These are phyloP conservation scores for Bremia lactucae DNA, from an alignment of 352 stramenopile genomes.

Conservation along the genomic window DNA sequence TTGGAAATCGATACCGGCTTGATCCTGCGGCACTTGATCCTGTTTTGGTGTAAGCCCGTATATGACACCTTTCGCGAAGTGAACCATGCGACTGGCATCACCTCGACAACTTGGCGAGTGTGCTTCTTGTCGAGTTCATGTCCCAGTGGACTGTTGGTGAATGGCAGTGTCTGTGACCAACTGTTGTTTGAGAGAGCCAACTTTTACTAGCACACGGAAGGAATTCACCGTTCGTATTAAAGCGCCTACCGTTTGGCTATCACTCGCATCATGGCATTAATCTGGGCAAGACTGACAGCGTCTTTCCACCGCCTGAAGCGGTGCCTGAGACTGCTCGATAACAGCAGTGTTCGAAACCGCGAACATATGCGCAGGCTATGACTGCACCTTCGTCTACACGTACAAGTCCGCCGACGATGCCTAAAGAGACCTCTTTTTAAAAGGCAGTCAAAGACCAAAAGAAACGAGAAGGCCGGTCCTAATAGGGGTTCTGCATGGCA, in stretches of 20 bases:
- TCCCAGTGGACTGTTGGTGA: not conserved
- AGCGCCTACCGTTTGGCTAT: not conserved
- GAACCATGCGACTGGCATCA: not conserved
- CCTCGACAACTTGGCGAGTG: not conserved
- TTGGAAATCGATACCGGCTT: not conserved
- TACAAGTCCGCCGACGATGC: not conserved
- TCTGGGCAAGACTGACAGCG: not conserved
- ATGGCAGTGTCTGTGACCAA: not conserved
- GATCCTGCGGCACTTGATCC: not conserved
- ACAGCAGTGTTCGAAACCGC: not conserved
- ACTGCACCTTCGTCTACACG: too few species aligned
- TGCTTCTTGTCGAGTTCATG: not conserved
- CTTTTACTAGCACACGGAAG: not conserved
- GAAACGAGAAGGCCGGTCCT: not conserved
- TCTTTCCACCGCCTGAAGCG: not conserved
- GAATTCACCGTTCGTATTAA: not conserved
- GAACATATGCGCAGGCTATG: too few species aligned
- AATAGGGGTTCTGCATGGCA: not conserved
- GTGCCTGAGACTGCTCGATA: not conserved
- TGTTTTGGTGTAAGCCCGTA: not conserved
- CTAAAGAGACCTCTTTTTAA: not conserved
- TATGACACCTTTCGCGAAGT: not conserved
- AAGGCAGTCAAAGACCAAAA: not conserved
- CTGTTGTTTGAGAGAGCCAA: not conserved
- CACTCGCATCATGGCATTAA: not conserved